These are phyloP conservation scores for Phaseolus lunatus DNA, from an alignment of 306 rosid genomes.

Conservation along the genomic window DNA sequence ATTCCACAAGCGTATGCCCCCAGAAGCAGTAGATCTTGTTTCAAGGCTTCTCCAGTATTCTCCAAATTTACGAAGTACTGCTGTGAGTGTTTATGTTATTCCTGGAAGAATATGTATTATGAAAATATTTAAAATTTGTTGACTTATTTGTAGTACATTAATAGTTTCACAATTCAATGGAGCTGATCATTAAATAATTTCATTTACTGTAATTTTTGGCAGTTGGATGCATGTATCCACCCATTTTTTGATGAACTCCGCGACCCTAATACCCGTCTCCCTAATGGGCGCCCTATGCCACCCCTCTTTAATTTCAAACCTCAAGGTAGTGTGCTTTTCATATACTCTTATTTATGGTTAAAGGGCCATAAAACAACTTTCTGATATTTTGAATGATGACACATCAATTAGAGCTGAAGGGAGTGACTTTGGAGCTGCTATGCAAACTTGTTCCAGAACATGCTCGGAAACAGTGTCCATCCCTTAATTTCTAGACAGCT, in stretches of 20 bases:
- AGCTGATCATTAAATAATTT: background rate
- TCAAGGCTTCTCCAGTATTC: constrained; percentile 81
- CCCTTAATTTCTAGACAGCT: constrained; percentile 51
- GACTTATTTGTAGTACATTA: background rate
- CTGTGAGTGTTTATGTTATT: constrained; percentile 53
- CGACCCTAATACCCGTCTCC: constrained; percentile 64
- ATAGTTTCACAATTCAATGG: background rate
- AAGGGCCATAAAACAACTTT: background rate
- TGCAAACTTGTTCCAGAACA: constrained; percentile 69
- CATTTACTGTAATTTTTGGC: background rate
- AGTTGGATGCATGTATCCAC: constrained; percentile 69
- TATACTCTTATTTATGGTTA: background rate
- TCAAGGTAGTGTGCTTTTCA: constrained; percentile 54
- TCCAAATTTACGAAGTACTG: constrained; percentile 68
- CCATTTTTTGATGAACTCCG: constrained; percentile 77
- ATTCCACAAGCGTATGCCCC: constrained; percentile 64
- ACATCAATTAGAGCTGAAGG: constrained; percentile 60
- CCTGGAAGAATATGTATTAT: background rate
- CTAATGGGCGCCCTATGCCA: constrained; percentile 70
- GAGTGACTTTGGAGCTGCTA: constrained; percentile 64
- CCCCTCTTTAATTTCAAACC: constrained; percentile 76
- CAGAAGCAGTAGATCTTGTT: constrained; percentile 25
- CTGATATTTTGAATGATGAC: constrained; percentile 22
- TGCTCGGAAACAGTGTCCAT: constrained; percentile 68
- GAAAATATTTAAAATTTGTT: background rate